phyloP scores from a whole-genome alignment of 371 early-diverging fungal genomes.

The Encephalitozoon intestinalis region DNA sequence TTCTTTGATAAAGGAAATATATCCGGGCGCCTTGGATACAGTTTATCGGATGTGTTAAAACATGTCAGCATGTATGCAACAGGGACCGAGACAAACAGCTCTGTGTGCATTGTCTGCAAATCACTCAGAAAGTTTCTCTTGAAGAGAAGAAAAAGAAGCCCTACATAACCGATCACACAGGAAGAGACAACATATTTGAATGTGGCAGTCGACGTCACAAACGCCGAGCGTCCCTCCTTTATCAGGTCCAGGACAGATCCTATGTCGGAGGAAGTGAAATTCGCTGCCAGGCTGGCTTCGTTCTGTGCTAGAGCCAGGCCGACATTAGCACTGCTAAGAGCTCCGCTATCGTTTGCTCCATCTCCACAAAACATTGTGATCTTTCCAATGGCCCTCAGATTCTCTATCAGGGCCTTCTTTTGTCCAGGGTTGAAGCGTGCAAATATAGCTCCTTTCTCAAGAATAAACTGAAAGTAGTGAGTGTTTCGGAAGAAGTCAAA shows the following conservation, averaged over 20 bases:
- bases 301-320: constrained; percentile 89
- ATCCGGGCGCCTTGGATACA: constrained; percentile 32
- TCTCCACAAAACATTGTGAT: constrained; percentile 69
- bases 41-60: constrained; percentile 23
- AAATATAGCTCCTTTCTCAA: constrained; percentile 64
- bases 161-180: constrained; percentile 76
- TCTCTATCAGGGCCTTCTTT: constrained; percentile 64
- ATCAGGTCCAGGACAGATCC: constrained; percentile 78
- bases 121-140: constrained; percentile 59
- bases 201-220: constrained; percentile 86
- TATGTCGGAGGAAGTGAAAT: constrained; percentile 82
- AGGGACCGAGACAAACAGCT: constrained; percentile 51
- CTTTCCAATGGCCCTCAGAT: constrained; percentile 33
- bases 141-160: constrained; percentile 72
- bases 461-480: constrained; percentile 29
- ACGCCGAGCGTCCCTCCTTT: constrained; percentile 86
- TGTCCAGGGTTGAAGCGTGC: constrained; percentile 97
- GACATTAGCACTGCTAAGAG: constrained; percentile 88
- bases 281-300: constrained; percentile 89
- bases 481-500: constrained; percentile 55
- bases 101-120: constrained; percentile 56
- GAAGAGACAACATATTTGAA: constrained; percentile 92
- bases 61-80: constrained; percentile 37
- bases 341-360: constrained; percentile 98
- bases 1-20: constrained; percentile 3